Base-by-base conservation (phyloP, 225 moss, liverwort and hornwort genomes). In the Polytrichum commune region DNA sequence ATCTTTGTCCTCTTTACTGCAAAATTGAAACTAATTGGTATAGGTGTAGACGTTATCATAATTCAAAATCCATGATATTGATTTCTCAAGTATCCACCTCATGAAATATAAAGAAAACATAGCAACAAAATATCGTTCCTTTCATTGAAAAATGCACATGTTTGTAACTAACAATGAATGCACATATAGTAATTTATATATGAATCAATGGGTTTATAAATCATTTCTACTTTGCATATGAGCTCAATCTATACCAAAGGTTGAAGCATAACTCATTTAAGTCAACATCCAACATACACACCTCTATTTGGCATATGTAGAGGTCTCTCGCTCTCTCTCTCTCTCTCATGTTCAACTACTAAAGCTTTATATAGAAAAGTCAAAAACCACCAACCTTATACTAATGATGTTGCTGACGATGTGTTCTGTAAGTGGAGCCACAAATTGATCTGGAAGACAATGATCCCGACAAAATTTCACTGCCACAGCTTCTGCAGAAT, bases 341-440 rank as follows among this genome's bases (percentile, higher is more conserved):
- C 1, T 7, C 7, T 7, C 0, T 32, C 32, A 8, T 32, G 32
- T 8, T 32, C 8, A 7, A 7, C 7, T 32, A 1, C 32, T 32
- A 1, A 32, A 8, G 32, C 4, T 13, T 46, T 16, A 13, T 1
- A 46, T 13, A 13, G 46, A 13, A 46, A 16, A 3, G 26, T 19
- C 72, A 62, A 22, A 29, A 63, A 61, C 28, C 1, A 61, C 66
- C 53, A 57, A 93, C 93, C 93, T 90, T 18, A 97, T 82, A 68
- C 74, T 91, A 61, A 91, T 88, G 72, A 97, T 91, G 75, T 97
- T 97, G 82, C 79, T 90, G 66, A 93, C 93, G 67, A 97, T 97
- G 65, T 94, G 93, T 66, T 97, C 93, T 5, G 89, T 94, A 0
- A 97, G 82, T 33, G 92, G 92, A 69, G 89, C 89, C 0, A 97